Conservation (phyloP, 805 yeast genomes). For the Kodamaea kakaduensis region DNA sequence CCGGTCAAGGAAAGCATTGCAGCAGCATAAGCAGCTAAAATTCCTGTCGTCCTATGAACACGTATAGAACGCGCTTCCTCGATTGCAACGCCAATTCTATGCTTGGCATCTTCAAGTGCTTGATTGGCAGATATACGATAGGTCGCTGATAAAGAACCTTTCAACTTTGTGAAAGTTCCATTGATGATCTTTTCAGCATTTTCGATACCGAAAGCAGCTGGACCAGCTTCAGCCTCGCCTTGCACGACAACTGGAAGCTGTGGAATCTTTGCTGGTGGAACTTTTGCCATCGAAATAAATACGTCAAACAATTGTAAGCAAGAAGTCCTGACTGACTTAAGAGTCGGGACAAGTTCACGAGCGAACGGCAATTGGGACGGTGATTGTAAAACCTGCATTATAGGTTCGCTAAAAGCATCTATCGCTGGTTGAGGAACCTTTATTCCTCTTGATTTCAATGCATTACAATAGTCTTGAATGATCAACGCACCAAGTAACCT, state of each 20-base stretch:
- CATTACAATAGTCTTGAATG: constrained; percentile 60
- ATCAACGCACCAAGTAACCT: constrained; percentile 66
- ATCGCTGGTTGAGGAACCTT: constrained; percentile 17
- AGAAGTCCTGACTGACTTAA: constrained; percentile 81
- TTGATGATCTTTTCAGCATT: constrained; percentile 67
- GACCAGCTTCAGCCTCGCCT: constrained; percentile 92
- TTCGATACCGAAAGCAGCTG: constrained; percentile 81
- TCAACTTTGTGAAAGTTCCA: constrained; percentile 63
- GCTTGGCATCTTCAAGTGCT: constrained; percentile 73
- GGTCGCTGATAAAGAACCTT: constrained; percentile 60
- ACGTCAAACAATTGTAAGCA: constrained; percentile 78
- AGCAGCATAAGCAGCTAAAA: constrained; percentile 73
- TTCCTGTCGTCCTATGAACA: constrained; percentile 49
- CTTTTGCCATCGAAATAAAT: constrained; percentile 71
- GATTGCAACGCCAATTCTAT: constrained; percentile 61
- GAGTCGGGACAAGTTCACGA: constrained; percentile 82
- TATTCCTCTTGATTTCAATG: constrained; percentile 18
- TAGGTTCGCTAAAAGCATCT: constrained; percentile 20
- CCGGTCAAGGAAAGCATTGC: constrained; percentile 60
- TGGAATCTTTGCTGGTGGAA: constrained; percentile 69
- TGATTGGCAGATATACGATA: constrained; percentile 67
- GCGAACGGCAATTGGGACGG: constrained; percentile 51
- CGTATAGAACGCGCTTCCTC: constrained; percentile 59
- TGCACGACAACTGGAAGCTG: constrained; percentile 84
- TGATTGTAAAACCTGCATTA: constrained; percentile 37